A percentile compares a stretch with the other conserved stretches of the same genome.
phyloP scores from a whole-genome alignment of 305 asterid species.

The Fraxinus baroniana region DNA sequence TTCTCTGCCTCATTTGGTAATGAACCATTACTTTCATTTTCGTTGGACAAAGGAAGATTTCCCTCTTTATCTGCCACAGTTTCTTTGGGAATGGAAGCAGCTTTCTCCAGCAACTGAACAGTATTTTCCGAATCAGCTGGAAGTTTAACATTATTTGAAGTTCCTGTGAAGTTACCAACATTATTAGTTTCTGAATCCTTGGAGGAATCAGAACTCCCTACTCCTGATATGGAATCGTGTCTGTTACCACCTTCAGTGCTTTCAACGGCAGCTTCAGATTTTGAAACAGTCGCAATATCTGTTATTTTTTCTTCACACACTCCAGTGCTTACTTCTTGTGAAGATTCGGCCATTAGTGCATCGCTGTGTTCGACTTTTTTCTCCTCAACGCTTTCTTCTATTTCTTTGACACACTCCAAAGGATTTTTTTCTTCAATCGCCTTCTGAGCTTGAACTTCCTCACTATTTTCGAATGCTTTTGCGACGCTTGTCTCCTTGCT shows the following conservation, averaged over 20 bases:
- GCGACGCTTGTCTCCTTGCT: slow-evolving; percentile 30
- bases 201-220: slow-evolving; percentile 35
- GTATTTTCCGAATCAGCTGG: slow-evolving; percentile 28
- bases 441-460: slow-evolving; percentile 34
- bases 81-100: slow-evolving; percentile 25
- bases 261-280: slow-evolving; percentile 29
- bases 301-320: slow-evolving; percentile 32
- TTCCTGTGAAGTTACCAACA: slow-evolving; percentile 27
- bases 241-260: slow-evolving; percentile 27
- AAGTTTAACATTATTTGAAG: slow-evolving; percentile 28
- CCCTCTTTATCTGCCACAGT: slow-evolving; percentile 28
- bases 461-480: slow-evolving; percentile 24
- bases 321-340: slow-evolving; percentile 25
- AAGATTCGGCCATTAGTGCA: slow-evolving; percentile 19
- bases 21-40: slow-evolving; percentile 28
- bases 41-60: slow-evolving; percentile 28
- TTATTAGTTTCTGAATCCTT: slow-evolving; percentile 24
- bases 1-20: slow-evolving; percentile 35
- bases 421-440: slow-evolving; percentile 31
- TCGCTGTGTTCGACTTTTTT: slow-evolving; percentile 22
- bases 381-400: slow-evolving; percentile 22
- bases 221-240: slow-evolving; percentile 26
- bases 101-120: slow-evolving; percentile 31
- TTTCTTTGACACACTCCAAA: slow-evolving; percentile 29
- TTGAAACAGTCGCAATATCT: slow-evolving; percentile 26